Base-by-base conservation (phyloP, 2,329 filamentous ascomycete genomes). In the Ceratocystis cacaofunesta region DNA sequence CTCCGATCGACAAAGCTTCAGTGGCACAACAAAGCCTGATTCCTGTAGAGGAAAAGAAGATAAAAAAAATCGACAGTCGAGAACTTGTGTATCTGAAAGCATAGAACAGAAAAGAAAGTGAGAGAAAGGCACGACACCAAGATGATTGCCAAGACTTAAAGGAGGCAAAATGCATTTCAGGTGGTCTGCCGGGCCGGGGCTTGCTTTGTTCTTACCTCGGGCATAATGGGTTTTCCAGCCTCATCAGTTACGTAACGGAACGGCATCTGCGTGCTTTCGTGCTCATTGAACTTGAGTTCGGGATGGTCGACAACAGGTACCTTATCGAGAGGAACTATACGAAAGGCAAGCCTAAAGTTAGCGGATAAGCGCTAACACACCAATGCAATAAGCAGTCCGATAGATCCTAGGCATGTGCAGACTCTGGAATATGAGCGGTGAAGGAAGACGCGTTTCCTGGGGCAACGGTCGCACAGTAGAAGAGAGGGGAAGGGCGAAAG, bases 231-330 rank as follows among this genome's bases (percentile, higher is more conserved):
- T 70, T 89, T 80, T 57, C 88, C 90, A 66, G 89, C 79, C 10
- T 83, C 77, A 63, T 82, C 86, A 72, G 83, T 87, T 62, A 99
- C 92, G 73, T 99, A 99, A 70, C 94, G 89, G 76, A 99, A 99
- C 0, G 94, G 94, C 94, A 99, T 97, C 75, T 96, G 82, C 0
- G 92, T 96, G 74, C 89, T 94, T 77, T 99, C 94, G 72, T 95
- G 87, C 73, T 94, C 86, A 74, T 89, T 90, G 74, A 97, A 87
- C 72, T 86, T 86, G 72, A 99, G 82, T 73, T 97, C 92, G 0
- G 94, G 94, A 72, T 89, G 86, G 73, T 97, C 92, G 43, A 94
- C 75, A 73, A 94, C 96, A 1, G 85, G 80, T 43, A 99, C 87
- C 69, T 91, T 79, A 65, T 88, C 84, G 60, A 99, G 78, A 0